Evolutionary conservation across 2,329 filamentous ascomycete species (phyloP), one percentile per base, ranked within the genome.

Genomic region (Trichophyton schoenleinii): DNA sequence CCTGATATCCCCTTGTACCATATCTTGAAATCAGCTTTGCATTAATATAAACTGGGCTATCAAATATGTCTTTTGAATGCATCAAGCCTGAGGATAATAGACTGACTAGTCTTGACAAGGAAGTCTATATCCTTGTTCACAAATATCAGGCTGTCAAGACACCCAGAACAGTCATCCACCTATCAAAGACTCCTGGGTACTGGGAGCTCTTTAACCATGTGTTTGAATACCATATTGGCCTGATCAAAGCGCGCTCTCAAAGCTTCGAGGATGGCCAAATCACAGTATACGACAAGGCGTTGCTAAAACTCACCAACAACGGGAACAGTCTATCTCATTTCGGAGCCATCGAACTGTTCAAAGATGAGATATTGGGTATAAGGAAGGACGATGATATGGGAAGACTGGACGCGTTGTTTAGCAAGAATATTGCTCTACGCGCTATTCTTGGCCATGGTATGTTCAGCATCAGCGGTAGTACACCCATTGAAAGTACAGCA

Each of bases 281-380:
- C 61, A 77, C 72, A 0, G 64, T 76, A 63, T 77, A 72, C 36
- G 75, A 78, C 65, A 72, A 69, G 60, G 70, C 71, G n/a, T 63
- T 78, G 18, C 59, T 77, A 48, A 61, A 66, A 7, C 65, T 77
- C 36, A 73, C 70, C 11, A 63, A 67, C 1, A 67, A 72, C 36
- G 73, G 71, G 38, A 66, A 68, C 5, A 64, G 70, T 7, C 62
- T 71, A 25, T 64, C 67, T 41, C 67, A 70, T 11, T 59, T 68
- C 11, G 70, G 72, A 2, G 71, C 71, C 1, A 65, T 76, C 9
- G 70, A 73, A 58, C 70, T 74, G 58, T 78, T 72, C 63, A 64
- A 75, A 60, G 67, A 71, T 52, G 71, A 77, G 61, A 73, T 69
- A 60, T 65, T 77, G n/a, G 72, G 70, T 5, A 67, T 73, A 38